These are phyloP conservation scores for Pestalotiopsis sp. DNA, from an alignment of 2,329 filamentous ascomycete genomes.

Conservation along the genomic window DNA sequence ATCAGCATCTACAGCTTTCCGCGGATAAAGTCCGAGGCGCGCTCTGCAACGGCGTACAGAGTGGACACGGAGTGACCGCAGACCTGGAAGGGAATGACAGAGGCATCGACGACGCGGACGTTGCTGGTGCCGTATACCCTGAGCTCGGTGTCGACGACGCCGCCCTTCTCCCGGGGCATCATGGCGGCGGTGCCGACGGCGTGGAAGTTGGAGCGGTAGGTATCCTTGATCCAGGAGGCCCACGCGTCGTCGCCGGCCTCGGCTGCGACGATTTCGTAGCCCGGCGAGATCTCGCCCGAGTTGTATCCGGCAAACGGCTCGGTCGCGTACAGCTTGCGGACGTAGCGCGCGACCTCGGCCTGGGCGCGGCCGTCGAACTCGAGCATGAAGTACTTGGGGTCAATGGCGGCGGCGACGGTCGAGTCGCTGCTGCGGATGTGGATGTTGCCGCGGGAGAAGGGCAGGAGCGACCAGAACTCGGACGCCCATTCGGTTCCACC, in stretches of 20 bases:
- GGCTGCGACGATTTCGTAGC: constrained; percentile 16
- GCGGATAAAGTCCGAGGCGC: constrained; percentile 19
- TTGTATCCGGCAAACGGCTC: constrained; percentile 15
- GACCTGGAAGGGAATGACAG: constrained; percentile 37
- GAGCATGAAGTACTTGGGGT: constrained; percentile 44
- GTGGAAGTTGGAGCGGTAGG: constrained; percentile 16
- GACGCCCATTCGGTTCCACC: constrained; percentile 4
- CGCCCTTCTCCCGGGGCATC: constrained; percentile 43
- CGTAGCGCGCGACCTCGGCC: constrained; percentile 31
- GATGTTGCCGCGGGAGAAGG: constrained; percentile 17
- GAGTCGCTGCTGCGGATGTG: constrained; percentile 10
- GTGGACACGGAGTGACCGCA: constrained; percentile 48
- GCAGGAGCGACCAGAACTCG: constrained; percentile 17
- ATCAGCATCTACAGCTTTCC: not conserved
- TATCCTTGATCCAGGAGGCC: constrained; percentile 8
- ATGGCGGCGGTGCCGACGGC: constrained; percentile 36
- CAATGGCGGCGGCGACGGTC: constrained; percentile 27
- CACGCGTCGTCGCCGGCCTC: constrained; percentile 8
- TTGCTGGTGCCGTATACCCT: constrained; percentile 19
- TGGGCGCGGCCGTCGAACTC: constrained; percentile 38
- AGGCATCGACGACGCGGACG: constrained; percentile 18
- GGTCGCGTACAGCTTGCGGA: constrained; percentile 21
- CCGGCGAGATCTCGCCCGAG: constrained; percentile 18
- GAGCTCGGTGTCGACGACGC: constrained; percentile 41
- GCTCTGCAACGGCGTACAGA: constrained; percentile 53